Evolutionary conservation across 805 yeast species (phyloP).

Genomic region (Teunomyces kruisii): DNA sequence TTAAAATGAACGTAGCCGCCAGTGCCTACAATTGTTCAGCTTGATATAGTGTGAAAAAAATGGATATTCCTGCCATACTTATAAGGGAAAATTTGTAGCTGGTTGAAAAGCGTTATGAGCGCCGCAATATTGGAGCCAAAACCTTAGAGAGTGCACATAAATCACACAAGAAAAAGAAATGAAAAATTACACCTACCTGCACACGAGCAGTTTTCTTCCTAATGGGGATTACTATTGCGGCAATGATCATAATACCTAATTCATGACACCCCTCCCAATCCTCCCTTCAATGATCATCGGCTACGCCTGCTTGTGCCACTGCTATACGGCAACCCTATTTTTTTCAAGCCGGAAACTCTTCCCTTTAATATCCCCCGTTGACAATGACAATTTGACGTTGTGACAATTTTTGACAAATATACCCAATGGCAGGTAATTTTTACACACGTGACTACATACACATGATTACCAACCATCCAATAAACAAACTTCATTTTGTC

Average conservation of each 20-base stretch:
- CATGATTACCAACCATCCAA: constrained; percentile 10
- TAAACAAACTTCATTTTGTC: constrained; percentile 14
- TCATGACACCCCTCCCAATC: too few species aligned
- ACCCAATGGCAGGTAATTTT: not conserved
- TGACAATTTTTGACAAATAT: too few species aligned
- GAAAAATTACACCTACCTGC: too few species aligned
- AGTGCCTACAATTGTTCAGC: constrained; percentile 1
- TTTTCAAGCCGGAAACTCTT: too few species aligned
- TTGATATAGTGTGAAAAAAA: constrained; percentile 1
- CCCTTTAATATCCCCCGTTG: too few species aligned
- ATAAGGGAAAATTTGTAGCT: constrained; percentile 3
- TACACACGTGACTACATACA: not conserved
- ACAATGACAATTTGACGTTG: too few species aligned
- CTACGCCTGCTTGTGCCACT: too few species aligned
- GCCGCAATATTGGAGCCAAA: not conserved
- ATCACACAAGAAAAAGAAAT: not conserved
- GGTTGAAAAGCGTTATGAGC: constrained; percentile 1
- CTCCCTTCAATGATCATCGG: too few species aligned
- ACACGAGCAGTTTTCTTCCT: too few species aligned
- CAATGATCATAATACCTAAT: too few species aligned
- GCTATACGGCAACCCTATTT: too few species aligned
- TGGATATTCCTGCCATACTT: not conserved
- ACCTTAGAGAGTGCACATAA: not conserved
- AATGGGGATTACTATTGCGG: too few species aligned
- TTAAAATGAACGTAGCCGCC: not conserved